phyloP scores from a whole-genome alignment of 2,329 filamentous ascomycete species.

The Ceratocystis huliohia region DNA sequence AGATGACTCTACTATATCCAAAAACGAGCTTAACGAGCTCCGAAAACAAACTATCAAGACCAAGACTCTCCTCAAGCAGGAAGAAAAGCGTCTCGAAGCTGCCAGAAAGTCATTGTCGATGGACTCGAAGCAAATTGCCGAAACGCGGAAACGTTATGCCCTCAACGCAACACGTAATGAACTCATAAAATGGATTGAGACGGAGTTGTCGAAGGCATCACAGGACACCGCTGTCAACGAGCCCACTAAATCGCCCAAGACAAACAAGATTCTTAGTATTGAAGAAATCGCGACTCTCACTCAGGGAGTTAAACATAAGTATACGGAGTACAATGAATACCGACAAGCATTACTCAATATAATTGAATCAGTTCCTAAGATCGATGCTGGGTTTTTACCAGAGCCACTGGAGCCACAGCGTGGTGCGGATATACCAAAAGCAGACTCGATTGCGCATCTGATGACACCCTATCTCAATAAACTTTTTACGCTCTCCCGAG shows the following conservation, averaged over 20 bases:
- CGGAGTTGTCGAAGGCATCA: slow-evolving; percentile 34
- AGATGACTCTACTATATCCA: slow-evolving; percentile 34
- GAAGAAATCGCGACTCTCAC: slow-evolving; percentile 22
- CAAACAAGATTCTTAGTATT: slow-evolving; percentile 12
- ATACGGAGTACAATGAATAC: slow-evolving; percentile 39
- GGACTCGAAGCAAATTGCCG: slow-evolving; percentile 23
- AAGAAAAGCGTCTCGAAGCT: slow-evolving; percentile 43
- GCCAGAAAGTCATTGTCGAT: slow-evolving; percentile 32
- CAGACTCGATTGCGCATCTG: slow-evolving; percentile 31
- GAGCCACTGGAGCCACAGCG: neutral
- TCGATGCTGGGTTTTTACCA: slow-evolving; percentile 16
- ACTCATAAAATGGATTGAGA: slow-evolving; percentile 54
- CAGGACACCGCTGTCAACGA: neutral
- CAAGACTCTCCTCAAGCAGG: slow-evolving; percentile 43
- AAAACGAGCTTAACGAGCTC: slow-evolving; percentile 25
- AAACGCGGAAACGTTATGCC: slow-evolving; percentile 37
- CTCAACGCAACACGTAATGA: slow-evolving; percentile 44
- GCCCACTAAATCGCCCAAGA: slow-evolving; percentile 13
- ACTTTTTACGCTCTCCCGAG: slow-evolving; percentile 40
- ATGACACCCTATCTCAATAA: slow-evolving; percentile 44
- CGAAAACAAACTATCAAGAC: slow-evolving; percentile 47
- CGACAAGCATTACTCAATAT: slow-evolving; percentile 33
- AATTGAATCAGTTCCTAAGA: slow-evolving; percentile 11
- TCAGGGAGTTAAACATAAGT: slow-evolving; percentile 39
- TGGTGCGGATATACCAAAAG: slow-evolving; percentile 19